Evolutionary conservation across 176 grass and related monocot genomes (phyloP), one percentile per base, ranked within the genome.

Genomic region (Oryza coarctata): DNA sequence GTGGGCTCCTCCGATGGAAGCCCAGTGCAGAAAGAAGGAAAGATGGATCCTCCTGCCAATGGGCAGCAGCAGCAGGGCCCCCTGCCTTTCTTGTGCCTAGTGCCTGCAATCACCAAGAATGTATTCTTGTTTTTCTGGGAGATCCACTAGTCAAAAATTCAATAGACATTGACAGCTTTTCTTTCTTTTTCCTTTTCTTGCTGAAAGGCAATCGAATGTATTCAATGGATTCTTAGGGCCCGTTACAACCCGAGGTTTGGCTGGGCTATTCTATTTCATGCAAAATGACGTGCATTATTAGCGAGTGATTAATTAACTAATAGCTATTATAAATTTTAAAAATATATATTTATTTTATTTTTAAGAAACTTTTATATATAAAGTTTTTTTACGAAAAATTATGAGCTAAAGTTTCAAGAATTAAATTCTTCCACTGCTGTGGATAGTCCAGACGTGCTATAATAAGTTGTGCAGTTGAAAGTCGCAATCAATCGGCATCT

Each of bases 51-150:
- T 52, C 64, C 68, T 44, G 81, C 44, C 73, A 39, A 78, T 57
- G 65, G 40, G 35, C 65, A 39, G 30, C 40, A 71, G 20, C 9
- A 27, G 31, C 15, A 50, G 29, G 23, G 4, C 3, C 57, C 40
- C 43, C 12, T 40, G 6, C 12, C 12, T 60, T 76, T 64, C 41
- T 28, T 25, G 30, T 8, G 52, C 47, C 68, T 44, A 29, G 78
- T 89, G 83, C 73, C 44, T 73, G 63, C 72, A 66, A 89, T 78
- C 78, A 82, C 83, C 71, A 55, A 41, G 4, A 1, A 28, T 66
- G 61, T 8, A 55, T 49, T 81, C 55, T 60, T 23, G 22, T 60
- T 60, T n/a, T 22, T 85, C 71, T 4, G 14, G 23, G 31, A 20
- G 22, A 82, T 64, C 64, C 63, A 82, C 45, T 68, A 58, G 69